Base-by-base conservation (phyloP, 805 yeast genomes). In the Saccharomycopsis fodiens region DNA sequence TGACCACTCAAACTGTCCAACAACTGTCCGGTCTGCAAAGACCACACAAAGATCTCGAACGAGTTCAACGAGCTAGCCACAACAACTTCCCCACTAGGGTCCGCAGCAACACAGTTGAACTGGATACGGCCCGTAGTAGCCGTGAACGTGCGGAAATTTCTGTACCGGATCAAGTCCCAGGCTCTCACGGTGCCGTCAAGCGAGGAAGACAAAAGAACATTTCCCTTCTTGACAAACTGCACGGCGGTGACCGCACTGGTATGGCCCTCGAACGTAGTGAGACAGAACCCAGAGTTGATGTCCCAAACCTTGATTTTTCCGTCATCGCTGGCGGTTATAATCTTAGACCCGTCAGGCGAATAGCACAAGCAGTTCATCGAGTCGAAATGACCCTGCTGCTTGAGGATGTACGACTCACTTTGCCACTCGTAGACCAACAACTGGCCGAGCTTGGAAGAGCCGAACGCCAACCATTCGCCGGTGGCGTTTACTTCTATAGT, bases 271-370 rank as follows among this genome's bases (percentile, higher is more conserved):
- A 93, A 89, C 0, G 98, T 93, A 29, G 82, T 88, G 20, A 91
- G 71, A 62, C 96, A 87, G 60, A 93, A 93, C 0, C 98, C 98
- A 2, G 96, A 84, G 8, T 70, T 72, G 17, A 88, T 79, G 60
- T 93, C 98, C 98, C 98, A 93, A 13, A 93, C 84, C 62, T 93
- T 93, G 53, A 93, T 84, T 56, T 89, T 89, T 31, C 98, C 98
- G 61, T 93, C 98, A 59, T 91, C 97, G 1, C 96, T 76, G 2
- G 95, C 97, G 1, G 97, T 91, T 3, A 91, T 93, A 3, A 91
- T 73, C 55, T 87, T 74, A 2, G 95, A 76, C 1, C 97, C 98
- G 67, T 93, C 98, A 0, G 97, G 96, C 0, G 97, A 86, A 57
- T 93, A 93, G 29, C 83, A 77, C 38, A 93, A 60, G 13, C 87